Evolutionary conservation across 371 early-diverging fungal genomes (phyloP).

Genomic region (Mucor plumbeus): DNA sequence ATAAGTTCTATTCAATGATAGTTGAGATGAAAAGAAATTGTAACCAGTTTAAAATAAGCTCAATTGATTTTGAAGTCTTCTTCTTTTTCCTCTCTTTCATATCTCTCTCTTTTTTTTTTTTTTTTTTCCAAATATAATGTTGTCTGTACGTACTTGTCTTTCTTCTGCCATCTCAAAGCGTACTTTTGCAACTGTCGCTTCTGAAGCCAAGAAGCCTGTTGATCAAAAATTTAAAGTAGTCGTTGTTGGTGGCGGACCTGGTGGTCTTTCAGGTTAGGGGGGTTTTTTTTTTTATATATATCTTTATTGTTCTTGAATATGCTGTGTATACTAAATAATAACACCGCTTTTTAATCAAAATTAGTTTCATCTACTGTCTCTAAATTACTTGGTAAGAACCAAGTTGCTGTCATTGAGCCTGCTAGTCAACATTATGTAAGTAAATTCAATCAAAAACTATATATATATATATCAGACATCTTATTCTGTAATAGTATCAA

Average conservation of each 20-base stretch:
- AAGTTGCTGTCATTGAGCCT: slow-evolving; percentile 86
- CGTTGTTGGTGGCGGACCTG: slow-evolving; percentile 72
- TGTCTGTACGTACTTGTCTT: slow-evolving; percentile 32
- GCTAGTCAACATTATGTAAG: slow-evolving; percentile 77
- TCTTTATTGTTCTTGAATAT: background rate
- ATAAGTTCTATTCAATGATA: slow-evolving; percentile 13
- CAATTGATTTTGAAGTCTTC: slow-evolving; percentile 5
- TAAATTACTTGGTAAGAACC: slow-evolving; percentile 65
- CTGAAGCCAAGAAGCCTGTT: slow-evolving; percentile 24
- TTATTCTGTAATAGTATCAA: slow-evolving; percentile 66
- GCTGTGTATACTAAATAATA: no score
- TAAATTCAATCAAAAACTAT: background rate
- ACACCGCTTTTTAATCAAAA: no score
- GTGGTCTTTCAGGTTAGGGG: slow-evolving; percentile 69
- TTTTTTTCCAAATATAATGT: slow-evolving; percentile 18
- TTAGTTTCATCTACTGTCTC: slow-evolving; percentile 69
- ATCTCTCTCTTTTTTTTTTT: slow-evolving; percentile 13
- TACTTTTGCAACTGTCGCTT: slow-evolving; percentile 40
- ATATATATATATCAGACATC: background rate
- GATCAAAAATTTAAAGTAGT: slow-evolving; percentile 65
- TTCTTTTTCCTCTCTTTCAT: slow-evolving; percentile 10
- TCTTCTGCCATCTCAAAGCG: slow-evolving; percentile 28
- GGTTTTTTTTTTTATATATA: background rate
- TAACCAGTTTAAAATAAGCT: slow-evolving; percentile 2
- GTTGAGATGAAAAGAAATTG: background rate